phyloP scores from a whole-genome alignment of 306 rosid genomes.

The cucumber (Cucumis sativus) region Cucumber_9930_V3 NC_026658.2:5940001-5940500 shows the following conservation, averaged over 20 bases:
- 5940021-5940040: background rate
- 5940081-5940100: background rate
- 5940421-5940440: background rate
- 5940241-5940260: background rate
- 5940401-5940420: too few species aligned
- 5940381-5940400: too few species aligned
- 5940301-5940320: background rate
- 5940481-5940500: conserved; percentile 3
- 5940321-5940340: background rate
- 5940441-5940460: background rate
- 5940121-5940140: background rate
- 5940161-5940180: background rate
- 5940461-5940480: background rate
- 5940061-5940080: background rate
- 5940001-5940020: background rate
- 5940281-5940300: background rate
- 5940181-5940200: background rate
- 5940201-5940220: background rate
- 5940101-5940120: background rate
- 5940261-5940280: background rate
- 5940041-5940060: background rate
- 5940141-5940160: background rate
- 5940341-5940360: conserved; percentile 2
- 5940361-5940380: background rate
- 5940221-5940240: background rate